phyloP scores from a whole-genome alignment of 2,329 filamentous ascomycete genomes.

The Fusarium sp. region DNA sequence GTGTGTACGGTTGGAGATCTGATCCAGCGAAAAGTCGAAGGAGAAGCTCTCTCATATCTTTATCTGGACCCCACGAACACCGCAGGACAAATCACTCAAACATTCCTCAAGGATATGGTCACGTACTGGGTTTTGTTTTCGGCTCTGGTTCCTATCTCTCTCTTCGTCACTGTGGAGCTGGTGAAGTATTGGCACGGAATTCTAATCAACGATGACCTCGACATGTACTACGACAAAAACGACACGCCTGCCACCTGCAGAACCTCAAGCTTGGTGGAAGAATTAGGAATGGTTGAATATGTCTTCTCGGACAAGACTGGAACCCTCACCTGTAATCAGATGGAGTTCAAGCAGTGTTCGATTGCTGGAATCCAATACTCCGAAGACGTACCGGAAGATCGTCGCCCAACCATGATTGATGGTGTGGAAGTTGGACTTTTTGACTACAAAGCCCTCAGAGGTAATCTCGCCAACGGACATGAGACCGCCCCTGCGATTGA shows the following conservation, averaged over 20 bases:
- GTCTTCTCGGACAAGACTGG: conserved; percentile 99
- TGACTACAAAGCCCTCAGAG: conserved; percentile 80
- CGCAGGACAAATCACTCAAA: conserved; percentile 70
- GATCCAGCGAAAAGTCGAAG: conserved; percentile 76
- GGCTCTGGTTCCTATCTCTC: conserved; percentile 93
- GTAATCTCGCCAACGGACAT: conserved; percentile 73
- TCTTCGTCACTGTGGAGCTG: conserved; percentile 97
- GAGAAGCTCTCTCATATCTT: conserved; percentile 78
- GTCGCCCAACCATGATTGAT: conserved; percentile 82
- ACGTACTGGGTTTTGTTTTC: conserved; percentile 99
- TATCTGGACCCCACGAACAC: conserved; percentile 72
- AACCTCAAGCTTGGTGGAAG: conserved; percentile 96
- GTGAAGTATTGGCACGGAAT: conserved; percentile 99
- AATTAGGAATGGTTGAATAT: conserved; percentile 97
- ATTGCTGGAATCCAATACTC: conserved; percentile 96
- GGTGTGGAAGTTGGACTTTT: conserved; percentile 83
- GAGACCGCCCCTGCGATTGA: conserved; percentile 68
- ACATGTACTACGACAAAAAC: conserved; percentile 96
- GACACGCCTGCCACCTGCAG: conserved; percentile 96
- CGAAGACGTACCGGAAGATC: conserved; percentile 91
- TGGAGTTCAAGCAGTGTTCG: conserved; percentile 97
- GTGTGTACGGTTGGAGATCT: conserved; percentile 94
- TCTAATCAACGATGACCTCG: conserved; percentile 95
- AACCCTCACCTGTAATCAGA: conserved; percentile 96
- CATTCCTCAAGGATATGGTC: conserved; percentile 93